These are phyloP conservation scores for Yamadazyma songkhlaensis DNA, from an alignment of 1,139 yeast genomes.

Conservation along the genomic window DNA sequence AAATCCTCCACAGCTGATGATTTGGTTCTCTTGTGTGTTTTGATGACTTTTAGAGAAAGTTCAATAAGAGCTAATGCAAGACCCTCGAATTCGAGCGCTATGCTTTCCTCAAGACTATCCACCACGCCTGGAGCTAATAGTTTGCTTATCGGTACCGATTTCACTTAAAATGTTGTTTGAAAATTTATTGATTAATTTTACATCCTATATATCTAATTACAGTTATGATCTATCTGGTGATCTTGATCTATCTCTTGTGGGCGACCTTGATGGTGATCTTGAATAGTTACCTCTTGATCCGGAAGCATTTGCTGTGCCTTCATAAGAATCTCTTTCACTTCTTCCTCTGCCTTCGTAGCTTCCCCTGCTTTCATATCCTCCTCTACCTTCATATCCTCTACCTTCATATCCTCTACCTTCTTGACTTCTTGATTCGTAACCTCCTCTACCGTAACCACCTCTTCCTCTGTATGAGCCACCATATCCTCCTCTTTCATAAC, in stretches of 20 bases:
- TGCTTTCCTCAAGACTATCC: constrained; percentile 9
- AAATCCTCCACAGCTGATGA: constrained; percentile 32
- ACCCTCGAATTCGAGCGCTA: constrained; percentile 13
- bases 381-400: constrained; percentile 16
- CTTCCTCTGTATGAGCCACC: constrained; percentile 9
- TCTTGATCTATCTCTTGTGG: constrained; percentile 38
- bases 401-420: constrained; percentile 19
- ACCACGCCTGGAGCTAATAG: too few relatives aligned
- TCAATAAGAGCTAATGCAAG: constrained; percentile 24
- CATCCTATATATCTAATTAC: constrained; percentile 1
- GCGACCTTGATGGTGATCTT: constrained; percentile 42
- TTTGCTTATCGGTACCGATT: too few relatives aligned
- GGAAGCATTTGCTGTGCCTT: constrained; percentile 5
- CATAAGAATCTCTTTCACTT: constrained; percentile 9
- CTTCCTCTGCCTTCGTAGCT: constrained; percentile 11
- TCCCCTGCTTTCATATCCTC: constrained; percentile 7
- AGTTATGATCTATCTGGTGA: constrained; percentile 32
- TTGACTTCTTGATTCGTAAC: constrained; percentile 13
- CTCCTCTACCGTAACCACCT: constrained; percentile 21
- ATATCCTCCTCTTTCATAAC: constrained; percentile 15
- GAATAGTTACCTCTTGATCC: constrained; percentile 21
- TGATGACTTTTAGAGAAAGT: constrained; percentile 34
- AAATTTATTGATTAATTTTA: background rate
- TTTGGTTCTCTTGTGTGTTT: constrained; percentile 28
- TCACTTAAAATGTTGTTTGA: too few relatives aligned